Base-by-base conservation (phyloP, 1,284 basidiomycete species). In the Sanghuangporus baumii region DNA sequence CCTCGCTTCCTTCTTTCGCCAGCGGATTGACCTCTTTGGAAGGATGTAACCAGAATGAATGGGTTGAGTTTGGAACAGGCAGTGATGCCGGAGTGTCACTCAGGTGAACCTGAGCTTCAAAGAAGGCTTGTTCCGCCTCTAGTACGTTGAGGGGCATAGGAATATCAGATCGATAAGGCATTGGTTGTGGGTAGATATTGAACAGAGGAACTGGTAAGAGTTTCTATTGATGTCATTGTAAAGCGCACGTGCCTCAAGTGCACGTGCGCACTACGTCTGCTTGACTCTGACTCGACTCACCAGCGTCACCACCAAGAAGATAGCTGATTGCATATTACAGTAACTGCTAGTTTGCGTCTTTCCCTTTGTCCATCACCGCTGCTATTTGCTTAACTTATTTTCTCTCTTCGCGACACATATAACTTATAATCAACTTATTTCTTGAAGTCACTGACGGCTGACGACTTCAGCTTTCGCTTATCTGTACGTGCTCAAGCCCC, bases 11-110 rank as follows among this genome's bases (percentile, higher is more conserved):
- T 64, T 83, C 79, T 4, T 73, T 75, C 0, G 84, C 86, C 0
- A 89, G 75, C 0, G 86, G 87, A 69, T 88, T 89, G 0, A 81
- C 85, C 37, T 78, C 78, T 0, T 82, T 79, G 1, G 71, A 69
- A 8, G 80, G 76, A 69, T 85, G 72, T 11, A 81, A 75, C 90
- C 90, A 92, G 73, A 88, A 89, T 0, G 89, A 87, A 34, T 74
- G 79, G 0, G 87, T 89, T 0, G 89, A 79, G 66, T 89, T 83
- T 0, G 74, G 60, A 0, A 83, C 82, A 0, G 89, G 89, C 2
- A 82, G 70, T 1, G 74, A 66, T 3, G 76, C 69, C 7, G 70
- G 72, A 6, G 58, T 51, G 40, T 65, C 20, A 23, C 23, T 43
- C 8, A 61, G 54, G 20, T 62, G 38, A 20, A n/a, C 11, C 38